These are phyloP conservation scores for Penicillium canescens DNA, from an alignment of 495 filamentous ascomycete species.

Conservation along the genomic window DNA sequence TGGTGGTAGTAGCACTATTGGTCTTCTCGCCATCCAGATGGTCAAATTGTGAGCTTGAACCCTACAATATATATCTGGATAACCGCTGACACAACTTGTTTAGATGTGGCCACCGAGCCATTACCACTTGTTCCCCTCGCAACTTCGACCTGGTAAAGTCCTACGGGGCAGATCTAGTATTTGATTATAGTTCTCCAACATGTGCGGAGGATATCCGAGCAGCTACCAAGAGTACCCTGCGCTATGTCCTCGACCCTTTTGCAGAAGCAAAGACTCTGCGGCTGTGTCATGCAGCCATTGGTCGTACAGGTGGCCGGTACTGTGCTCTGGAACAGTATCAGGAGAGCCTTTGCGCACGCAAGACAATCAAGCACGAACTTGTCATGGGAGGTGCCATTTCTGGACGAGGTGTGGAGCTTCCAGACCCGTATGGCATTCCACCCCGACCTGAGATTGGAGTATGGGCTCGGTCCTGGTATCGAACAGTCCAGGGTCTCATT, in stretches of 20 bases:
- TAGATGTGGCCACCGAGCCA: constrained; percentile 42
- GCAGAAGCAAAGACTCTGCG: constrained; percentile 31
- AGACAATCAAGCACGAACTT: constrained; percentile 28
- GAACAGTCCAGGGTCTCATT: constrained; percentile 20
- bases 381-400: constrained; percentile 31
- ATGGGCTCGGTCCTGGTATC: constrained; percentile 21
- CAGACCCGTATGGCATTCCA: constrained; percentile 27
- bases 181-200: constrained; percentile 52
- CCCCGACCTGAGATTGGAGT: constrained; percentile 21
- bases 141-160: constrained; percentile 55
- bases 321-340: constrained; percentile 37
- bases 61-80: neutral
- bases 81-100: neutral
- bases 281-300: constrained; percentile 43
- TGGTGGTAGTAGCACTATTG: constrained; percentile 47
- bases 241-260: constrained; percentile 43
- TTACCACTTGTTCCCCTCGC: constrained; percentile 55
- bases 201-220: constrained; percentile 43
- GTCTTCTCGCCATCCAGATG: constrained; percentile 46
- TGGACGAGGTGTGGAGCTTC: constrained; percentile 27
- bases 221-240: constrained; percentile 36
- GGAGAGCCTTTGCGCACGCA: constrained; percentile 20
- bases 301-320: constrained; percentile 44
- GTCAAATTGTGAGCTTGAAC: constrained; percentile 29
- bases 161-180: constrained; percentile 52